phyloP scores from a whole-genome alignment of 192 early-diverging fungal genomes.

The Funneliformis geosporum region DNA sequence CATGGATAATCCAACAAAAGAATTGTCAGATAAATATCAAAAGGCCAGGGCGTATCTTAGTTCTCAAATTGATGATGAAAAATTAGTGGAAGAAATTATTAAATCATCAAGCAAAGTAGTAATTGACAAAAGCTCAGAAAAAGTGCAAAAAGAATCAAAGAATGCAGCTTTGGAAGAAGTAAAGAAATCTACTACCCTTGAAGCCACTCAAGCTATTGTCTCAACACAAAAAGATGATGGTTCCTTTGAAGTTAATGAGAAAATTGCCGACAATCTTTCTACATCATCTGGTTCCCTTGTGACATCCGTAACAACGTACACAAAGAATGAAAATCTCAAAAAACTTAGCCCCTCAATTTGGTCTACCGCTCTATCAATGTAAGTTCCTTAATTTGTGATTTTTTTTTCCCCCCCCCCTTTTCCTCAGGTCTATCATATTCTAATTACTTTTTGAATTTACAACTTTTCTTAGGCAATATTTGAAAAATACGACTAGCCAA shows the following conservation, averaged over 20 bases:
- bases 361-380: neutral
- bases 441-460: neutral
- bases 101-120: conserved; percentile 7
- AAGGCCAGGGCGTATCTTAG: neutral
- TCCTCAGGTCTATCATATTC: neutral
- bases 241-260: neutral
- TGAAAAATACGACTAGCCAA: neutral
- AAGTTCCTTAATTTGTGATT: neutral
- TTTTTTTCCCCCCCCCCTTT: neutral
- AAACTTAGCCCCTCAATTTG: neutral
- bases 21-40: neutral
- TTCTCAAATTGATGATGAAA: conserved; percentile 2
- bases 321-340: neutral
- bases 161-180: neutral
- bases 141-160: neutral
- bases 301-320: neutral
- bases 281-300: neutral
- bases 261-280: neutral
- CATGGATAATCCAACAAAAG: neutral
- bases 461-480: neutral
- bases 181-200: neutral
- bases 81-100: conserved; percentile 7
- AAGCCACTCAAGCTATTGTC: neutral
- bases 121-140: conserved; percentile 6
- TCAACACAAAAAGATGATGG: conserved; percentile 7